Base-by-base conservation (phyloP, 1,284 basidiomycete species). In the Trichosporon sp. region DNA sequence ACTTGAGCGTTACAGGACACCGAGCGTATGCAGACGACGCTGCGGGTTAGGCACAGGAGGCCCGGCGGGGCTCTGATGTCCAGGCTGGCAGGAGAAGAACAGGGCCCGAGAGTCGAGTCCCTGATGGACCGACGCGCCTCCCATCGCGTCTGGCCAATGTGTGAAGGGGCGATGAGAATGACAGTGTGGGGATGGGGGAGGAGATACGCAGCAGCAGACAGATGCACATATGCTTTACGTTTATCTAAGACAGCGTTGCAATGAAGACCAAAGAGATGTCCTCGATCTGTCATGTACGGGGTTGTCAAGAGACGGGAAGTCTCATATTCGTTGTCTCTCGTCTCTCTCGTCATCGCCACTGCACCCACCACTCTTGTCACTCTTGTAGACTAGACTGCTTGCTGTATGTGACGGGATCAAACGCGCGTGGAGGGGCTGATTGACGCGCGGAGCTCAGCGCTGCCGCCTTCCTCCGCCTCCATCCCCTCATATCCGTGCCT, bases 401-500 rank as follows among this genome's bases (percentile, higher is more conserved):
- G 48, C 48, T 51, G 51, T 14, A 54, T 54, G 51, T 54, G 51
- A 54, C 51, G 51, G 51, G 21, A 54, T 21, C 51, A 54, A 54
- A 54, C 19, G 19, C 51, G 51, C 19, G 51, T 26, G 51, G 4
- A 19, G 26, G 26, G 26, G 26, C 26, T 21, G 19, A 26, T 21
- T 54, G 21, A 37, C 35, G 35, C 35, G 35, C 35, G 16, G 14
- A 4, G 12, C 31, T 32, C 31, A 4, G 31, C 59, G 14, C 59
- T n/a, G 11, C 56, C 8, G 26, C 56, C 56, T 31, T 26, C 26
- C 26, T 26, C 26, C 26, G 26, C 26, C 26, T 26, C 26, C 26
- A 26, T 54, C 4, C 48, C 5, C 19, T 63, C 59, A 63, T 63
- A n/a, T 63, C 59, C 32, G 59, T 63, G 59, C 59, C 59, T 63